Base-by-base conservation (phyloP, 768 basidiomycete genomes). In the Trametes coccinea region DNA sequence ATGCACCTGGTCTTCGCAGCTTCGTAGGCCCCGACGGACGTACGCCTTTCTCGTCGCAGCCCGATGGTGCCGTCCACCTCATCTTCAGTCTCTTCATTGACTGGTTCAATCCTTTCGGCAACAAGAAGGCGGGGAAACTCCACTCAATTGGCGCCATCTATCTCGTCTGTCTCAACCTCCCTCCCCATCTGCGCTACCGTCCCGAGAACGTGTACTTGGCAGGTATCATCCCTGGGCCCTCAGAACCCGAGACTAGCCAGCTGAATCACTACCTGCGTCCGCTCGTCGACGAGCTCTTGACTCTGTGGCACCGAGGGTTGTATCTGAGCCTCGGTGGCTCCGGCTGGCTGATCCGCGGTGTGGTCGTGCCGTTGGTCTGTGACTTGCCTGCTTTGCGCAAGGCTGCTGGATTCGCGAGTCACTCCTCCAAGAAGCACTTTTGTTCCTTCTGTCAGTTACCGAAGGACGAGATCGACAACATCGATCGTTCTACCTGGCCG, bases 191-290 rank as follows among this genome's bases (percentile, higher is more conserved):
- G 0, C 65, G 69, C 10, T 68, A 58, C 33, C 52, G 64, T 44
- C 29, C 64, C 56, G 66, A 68, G 47, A 80, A 81, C 56, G 73
- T 81, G 66, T 80, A 71, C 60, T 67, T 81, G 0, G 77, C 72
- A 1, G 78, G 74, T 0, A 62, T 82, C 56, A 76, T 80, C 29
- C 77, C 78, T 3, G 78, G 80, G 0, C 80, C 79, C 0, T 62
- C 70, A 0, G 72, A 76, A 45, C 78, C 80, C 1, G 67, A 66
- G 1, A 52, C 72, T 0, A 46, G 71, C 0, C 62, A 75, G 33
- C 65, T 79, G 6, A 79, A 81, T 41, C 76, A 79, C 47, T 66
- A 77, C 29, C 64, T 82, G 3, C n/a, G 34, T 0, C 77, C 74
- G 1, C 70, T 81, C 13, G 70, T 81, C 7, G 69, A 77, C 43